Conservation (phyloP, 495 filamentous ascomycete species). For the Penicillium subrubescens region DNA sequence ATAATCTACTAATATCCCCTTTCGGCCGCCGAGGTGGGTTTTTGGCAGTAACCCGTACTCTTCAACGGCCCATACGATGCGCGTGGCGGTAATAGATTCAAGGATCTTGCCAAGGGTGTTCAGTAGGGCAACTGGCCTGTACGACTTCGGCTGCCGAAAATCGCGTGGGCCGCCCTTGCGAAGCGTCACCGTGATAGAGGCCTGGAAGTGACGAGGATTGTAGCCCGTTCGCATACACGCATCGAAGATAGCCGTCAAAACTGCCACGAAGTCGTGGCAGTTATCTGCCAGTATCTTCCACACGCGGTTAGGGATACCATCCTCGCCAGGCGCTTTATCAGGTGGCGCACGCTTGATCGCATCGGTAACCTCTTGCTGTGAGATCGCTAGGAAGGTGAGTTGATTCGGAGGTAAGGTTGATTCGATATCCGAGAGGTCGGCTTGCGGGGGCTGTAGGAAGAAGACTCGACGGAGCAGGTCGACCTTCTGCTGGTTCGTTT, state of each 20-base stretch:
- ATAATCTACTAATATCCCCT: constrained; percentile 20
- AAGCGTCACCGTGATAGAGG: constrained; percentile 21
- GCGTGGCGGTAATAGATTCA: constrained; percentile 17
- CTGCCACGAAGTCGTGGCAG: background rate
- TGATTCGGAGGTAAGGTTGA: background rate
- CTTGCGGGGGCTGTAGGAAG: constrained; percentile 23
- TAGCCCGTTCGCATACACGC: constrained; percentile 22
- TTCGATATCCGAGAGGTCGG: constrained; percentile 30
- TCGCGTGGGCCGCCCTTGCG: constrained; percentile 24
- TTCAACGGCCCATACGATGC: constrained; percentile 12
- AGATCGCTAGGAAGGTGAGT: background rate
- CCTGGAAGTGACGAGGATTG: constrained; percentile 22
- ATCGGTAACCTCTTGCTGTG: background rate
- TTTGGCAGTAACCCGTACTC: no score
- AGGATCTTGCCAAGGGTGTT: constrained; percentile 32
- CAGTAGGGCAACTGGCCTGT: constrained; percentile 29
- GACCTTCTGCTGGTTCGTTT: constrained; percentile 17
- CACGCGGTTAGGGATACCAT: constrained; percentile 27
- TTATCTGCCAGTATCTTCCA: constrained; percentile 13
- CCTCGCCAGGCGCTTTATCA: constrained; percentile 31
- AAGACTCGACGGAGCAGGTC: constrained; percentile 21
- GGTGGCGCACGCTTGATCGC: constrained; percentile 17
- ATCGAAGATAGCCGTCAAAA: constrained; percentile 28
- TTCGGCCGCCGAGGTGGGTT: no score
- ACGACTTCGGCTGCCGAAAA: constrained; percentile 22